These are phyloP conservation scores for Tremella fuciformis DNA, from an alignment of 768 basidiomycete genomes.

Conservation along the genomic window DNA sequence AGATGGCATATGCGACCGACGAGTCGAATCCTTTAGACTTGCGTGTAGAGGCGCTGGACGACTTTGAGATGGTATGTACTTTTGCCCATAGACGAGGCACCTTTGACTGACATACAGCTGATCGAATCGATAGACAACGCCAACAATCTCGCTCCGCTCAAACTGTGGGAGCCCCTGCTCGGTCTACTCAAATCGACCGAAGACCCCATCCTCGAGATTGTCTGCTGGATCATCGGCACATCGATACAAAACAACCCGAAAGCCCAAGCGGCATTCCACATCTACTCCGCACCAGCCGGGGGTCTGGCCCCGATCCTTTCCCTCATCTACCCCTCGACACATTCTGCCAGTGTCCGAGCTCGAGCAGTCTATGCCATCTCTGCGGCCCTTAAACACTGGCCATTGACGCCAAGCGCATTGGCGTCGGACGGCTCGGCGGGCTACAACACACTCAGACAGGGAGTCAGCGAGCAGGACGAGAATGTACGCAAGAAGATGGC, in stretches of 20 bases:
- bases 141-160: slow-evolving; percentile 50
- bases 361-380: slow-evolving; percentile 51
- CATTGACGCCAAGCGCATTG: slow-evolving; percentile 40
- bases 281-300: not conserved
- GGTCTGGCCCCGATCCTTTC: slow-evolving; percentile 38
- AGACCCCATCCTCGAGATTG: slow-evolving; percentile 41
- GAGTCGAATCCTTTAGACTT: slow-evolving; percentile 41
- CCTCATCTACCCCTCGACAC: slow-evolving; percentile 38
- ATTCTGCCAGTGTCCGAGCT: slow-evolving; percentile 36
- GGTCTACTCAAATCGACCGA: slow-evolving; percentile 38
- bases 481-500: slow-evolving; percentile 48
- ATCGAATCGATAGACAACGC: slow-evolving; percentile 53
- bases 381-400: slow-evolving; percentile 51
- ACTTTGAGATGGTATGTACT: slow-evolving; percentile 52
- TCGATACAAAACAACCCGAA: slow-evolving; percentile 53
- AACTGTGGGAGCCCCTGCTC: slow-evolving; percentile 50
- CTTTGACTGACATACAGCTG: slow-evolving; percentile 30
- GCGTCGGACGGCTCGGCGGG: slow-evolving; percentile 32
- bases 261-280: slow-evolving; percentile 51
- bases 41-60: slow-evolving; percentile 50
- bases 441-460: slow-evolving; percentile 38
- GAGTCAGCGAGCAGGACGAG: slow-evolving; percentile 39
- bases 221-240: slow-evolving; percentile 52
- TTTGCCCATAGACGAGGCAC: not conserved
- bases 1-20: slow-evolving; percentile 48